Conservation (phyloP, 2,329 filamentous ascomycete genomes). For the Epichloe baconii region DNA sequence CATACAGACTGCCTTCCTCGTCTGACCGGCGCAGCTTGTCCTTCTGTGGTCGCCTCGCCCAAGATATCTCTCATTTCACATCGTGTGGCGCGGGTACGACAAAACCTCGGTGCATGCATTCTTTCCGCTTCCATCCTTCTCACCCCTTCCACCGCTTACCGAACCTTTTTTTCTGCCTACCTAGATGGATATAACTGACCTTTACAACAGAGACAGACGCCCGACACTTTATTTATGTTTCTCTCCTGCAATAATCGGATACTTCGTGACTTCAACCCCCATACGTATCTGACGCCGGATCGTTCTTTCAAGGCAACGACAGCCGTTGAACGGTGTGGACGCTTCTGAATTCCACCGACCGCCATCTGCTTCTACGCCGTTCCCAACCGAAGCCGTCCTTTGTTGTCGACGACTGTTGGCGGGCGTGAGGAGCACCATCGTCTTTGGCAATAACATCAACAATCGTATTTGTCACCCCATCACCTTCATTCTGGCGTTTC, state of each 20-base stretch:
- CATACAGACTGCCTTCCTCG: neutral
- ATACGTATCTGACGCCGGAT: neutral
- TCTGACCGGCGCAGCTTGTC: neutral
- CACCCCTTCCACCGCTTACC: neutral
- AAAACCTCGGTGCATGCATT: conserved; percentile 1
- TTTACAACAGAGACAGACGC: neutral
- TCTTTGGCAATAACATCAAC: neutral
- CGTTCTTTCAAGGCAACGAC: neutral
- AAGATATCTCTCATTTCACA: neutral
- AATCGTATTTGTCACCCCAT: neutral
- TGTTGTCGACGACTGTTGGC: neutral
- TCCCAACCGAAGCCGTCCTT: neutral
- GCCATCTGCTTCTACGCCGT: neutral
- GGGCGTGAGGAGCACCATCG: neutral
- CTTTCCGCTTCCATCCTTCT: neutral
- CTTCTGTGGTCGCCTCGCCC: neutral
- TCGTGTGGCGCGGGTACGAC: neutral
- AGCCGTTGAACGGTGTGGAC: neutral
- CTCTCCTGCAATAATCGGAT: neutral
- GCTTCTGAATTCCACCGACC: neutral
- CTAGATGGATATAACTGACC: neutral
- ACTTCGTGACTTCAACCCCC: neutral
- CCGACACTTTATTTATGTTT: neutral
- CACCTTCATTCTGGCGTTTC: conserved; percentile 37
- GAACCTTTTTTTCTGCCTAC: neutral